Evolutionary conservation across 768 basidiomycete species (phyloP), one percentile per base, ranked within the genome.

Genomic region (Boletus edulis): DNA sequence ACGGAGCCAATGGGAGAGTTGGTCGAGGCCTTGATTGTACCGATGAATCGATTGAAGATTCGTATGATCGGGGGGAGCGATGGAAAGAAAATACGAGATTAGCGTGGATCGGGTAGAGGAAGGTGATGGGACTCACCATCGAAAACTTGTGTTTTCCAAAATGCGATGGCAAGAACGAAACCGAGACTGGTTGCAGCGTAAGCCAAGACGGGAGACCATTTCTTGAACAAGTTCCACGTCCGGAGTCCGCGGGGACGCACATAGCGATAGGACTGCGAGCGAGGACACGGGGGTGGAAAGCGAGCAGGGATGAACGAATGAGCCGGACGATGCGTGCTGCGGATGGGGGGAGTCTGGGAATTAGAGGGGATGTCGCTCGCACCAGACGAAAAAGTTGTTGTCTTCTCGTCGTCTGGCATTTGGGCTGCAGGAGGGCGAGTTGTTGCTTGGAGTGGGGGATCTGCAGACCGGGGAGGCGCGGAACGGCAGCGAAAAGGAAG

Each of bases 71-170:
- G 15, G 44, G 41, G 29, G 18, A 35, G 34, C 13, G 34, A 35
- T 35, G 34, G 34, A 35, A 44, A 38, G 40, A 54, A 42, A 17
- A 27, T n/a, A 47, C n/a, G 31, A 38, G 17, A 40, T 61, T 38
- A 51, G 55, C 24, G 41, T 20, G n/a, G 44, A 49, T 44, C 15
- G 46, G 18, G 15, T 11, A 4, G 40, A 35, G 34, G 13, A 35
- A 14, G 34, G 34, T 34, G 34, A 35, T 35, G 34, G 43, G 46
- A 77, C 89, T 68, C 64, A 93, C 94, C 83, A 62, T 80, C 72
- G 71, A 97, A 95, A 40, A 96, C 78, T 66, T 96, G 83, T 20
- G 80, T 79, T 71, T 85, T 86, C 81, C 88, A 95, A 60, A 92
- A 83, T 34, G 85, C 87, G 65, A 94, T 84, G n/a, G 88, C 90